phyloP scores from a whole-genome alignment of 2,329 filamentous ascomycete genomes.

The Triangularia setosa region DNA sequence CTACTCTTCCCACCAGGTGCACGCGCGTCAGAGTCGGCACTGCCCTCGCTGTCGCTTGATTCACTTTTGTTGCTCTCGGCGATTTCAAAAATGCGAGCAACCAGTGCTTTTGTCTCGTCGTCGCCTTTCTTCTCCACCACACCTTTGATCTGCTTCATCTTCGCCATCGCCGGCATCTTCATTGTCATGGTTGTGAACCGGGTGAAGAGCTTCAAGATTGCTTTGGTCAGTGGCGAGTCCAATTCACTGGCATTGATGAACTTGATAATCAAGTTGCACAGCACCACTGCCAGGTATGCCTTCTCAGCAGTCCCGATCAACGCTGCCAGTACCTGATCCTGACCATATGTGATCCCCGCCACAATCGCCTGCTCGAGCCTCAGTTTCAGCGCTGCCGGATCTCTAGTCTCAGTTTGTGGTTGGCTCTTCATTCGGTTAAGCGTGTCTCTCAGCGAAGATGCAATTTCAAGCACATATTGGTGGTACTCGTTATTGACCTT shows the following conservation, averaged over 20 bases:
- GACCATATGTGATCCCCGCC: conserved; percentile 11
- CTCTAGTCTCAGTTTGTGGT: background rate
- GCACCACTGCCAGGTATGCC: conserved; percentile 4
- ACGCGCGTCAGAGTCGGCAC: conserved; percentile 13
- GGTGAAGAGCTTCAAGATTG: conserved; percentile 23
- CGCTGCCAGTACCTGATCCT: conserved; percentile 14
- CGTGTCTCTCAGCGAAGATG: background rate
- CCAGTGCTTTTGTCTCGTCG: conserved; percentile 57
- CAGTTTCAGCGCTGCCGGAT: conserved; percentile 10
- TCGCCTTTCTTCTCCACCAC: conserved; percentile 63
- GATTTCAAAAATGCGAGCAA: conserved; percentile 42
- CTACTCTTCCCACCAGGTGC: background rate
- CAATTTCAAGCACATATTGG: conserved; percentile 11
- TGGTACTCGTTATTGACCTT: conserved; percentile 13
- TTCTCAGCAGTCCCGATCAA: conserved; percentile 9
- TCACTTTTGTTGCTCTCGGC: conserved; percentile 27
- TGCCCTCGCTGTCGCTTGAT: conserved; percentile 18
- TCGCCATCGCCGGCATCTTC: conserved; percentile 31
- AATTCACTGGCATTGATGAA: conserved; percentile 17
- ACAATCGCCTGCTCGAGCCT: conserved; percentile 20
- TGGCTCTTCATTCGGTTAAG: conserved; percentile 11
- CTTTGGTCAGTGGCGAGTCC: conserved; percentile 23
- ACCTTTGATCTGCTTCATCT: conserved; percentile 61
- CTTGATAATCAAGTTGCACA: conserved; percentile 22
- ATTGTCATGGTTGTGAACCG: conserved; percentile 21